Base-by-base conservation (phyloP, 2,329 filamentous ascomycete species). In the Coniochaeta prunicola region DNA sequence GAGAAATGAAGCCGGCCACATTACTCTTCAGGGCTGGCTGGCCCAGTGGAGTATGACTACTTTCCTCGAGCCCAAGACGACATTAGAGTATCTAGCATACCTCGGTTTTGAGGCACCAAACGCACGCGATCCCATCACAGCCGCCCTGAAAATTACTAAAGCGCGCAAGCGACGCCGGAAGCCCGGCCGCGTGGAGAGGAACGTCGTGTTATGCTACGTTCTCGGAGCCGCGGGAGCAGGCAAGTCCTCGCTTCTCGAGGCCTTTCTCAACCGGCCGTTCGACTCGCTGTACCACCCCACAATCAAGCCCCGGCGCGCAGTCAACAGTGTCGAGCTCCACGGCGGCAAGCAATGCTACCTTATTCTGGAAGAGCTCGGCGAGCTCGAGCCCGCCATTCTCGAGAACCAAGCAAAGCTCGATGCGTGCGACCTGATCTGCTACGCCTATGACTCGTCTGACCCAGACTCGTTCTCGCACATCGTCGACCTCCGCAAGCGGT, bases 41-140 rank as follows among this genome's bases (percentile, higher is more conserved):
- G 94, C 94, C 4, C 94, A 99, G 68, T 99, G 94, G 94, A 97
- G 92, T 71, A 99, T 99, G 94, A 99, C 94, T 0, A 99, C 94
- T 0, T 99, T 97, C 67, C 86, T 96, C 61, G 92, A 96, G 59
- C 93, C 94, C 13, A 96, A 94, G 70, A 97, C 91, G 0, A 97
- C 94, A 0, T 81, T 99, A 4, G 92, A 96, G 66, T 99, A 99
- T 71, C 85, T 99, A 2, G 94, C 94, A 3, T 97, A 97, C 70
- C 86, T 99, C 2, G 94, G 94, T 1, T 99, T 97, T 68, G 94
- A 97, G 70, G 87, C 90, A 2, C 78, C 85, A 1, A 89, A 89
- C 65, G 78, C 83, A n/a, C 89, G 88, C 59, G 87, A 89, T 40
- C 86, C 87, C 0, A 91, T 90, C 1, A 91, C 91, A 0, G 85